phyloP scores from a whole-genome alignment of 495 filamentous ascomycete genomes.

The Penicillium coffeae region DNA sequence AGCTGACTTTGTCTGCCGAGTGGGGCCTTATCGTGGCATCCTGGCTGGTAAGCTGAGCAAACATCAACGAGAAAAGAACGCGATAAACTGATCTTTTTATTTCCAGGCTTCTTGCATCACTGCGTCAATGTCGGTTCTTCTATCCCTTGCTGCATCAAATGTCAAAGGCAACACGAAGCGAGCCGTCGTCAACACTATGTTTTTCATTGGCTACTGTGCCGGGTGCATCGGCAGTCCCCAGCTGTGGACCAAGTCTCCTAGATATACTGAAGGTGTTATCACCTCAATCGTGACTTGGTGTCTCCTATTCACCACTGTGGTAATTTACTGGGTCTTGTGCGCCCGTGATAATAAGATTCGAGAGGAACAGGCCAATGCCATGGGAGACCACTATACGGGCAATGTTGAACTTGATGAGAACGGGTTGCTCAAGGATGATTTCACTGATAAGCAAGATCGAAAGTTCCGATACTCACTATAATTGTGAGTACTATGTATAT shows the following conservation, averaged over 20 bases:
- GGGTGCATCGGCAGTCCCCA: slow-evolving; percentile 31
- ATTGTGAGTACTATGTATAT: not conserved
- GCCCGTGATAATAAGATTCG: slow-evolving; percentile 17
- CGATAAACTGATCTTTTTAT: not conserved
- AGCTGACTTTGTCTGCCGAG: slow-evolving; percentile 20
- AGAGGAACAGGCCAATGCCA: not conserved
- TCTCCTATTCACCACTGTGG: slow-evolving; percentile 17
- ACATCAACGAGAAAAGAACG: not conserved
- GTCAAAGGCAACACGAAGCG: slow-evolving; percentile 65
- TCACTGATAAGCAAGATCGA: slow-evolving; percentile 21
- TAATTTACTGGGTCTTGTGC: slow-evolving; percentile 23
- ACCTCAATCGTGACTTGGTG: slow-evolving; percentile 30
- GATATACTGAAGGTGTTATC: slow-evolving; percentile 25
- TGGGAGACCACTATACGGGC: not conserved
- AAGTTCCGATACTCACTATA: slow-evolving; percentile 18
- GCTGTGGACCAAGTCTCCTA: slow-evolving; percentile 26
- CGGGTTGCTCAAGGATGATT: slow-evolving; percentile 15
- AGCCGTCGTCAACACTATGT: slow-evolving; percentile 37
- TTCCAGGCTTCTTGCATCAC: slow-evolving; percentile 29
- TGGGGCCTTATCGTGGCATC: slow-evolving; percentile 33
- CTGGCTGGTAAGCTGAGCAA: slow-evolving; percentile 31
- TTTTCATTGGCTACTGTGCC: slow-evolving; percentile 36
- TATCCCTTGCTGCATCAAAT: slow-evolving; percentile 52
- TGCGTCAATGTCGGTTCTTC: slow-evolving; percentile 49
- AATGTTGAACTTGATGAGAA: slow-evolving; percentile 14